Base-by-base conservation (phyloP, 164 flowering plant genomes). In the Annona cherimola region DNA sequence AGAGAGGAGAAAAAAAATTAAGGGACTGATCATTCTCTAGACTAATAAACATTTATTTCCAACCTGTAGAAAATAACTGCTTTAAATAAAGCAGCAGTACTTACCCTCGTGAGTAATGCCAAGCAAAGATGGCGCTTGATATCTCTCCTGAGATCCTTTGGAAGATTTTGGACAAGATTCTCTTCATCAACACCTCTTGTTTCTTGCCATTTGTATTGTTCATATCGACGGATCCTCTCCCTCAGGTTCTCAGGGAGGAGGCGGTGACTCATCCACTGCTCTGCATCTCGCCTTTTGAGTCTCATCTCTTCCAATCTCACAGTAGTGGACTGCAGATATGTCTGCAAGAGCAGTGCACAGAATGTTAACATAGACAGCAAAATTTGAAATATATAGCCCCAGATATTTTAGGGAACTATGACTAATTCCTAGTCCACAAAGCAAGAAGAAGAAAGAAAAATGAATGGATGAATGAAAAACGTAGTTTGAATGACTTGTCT, bases 241-340 rank as follows among this genome's bases (percentile, higher is more conserved):
- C 85, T 80, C 64, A 88, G 71, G 62, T 60, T 69, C 46, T 86
- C 85, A 14, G 92, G 92, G 68, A 88, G 92, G 70, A 81, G 69
- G 3, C 92, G 86, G 66, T 88, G 90, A 3, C 85, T 79, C 90
- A 88, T 88, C 92, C 92, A 88, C 72, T 88, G 89, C 71, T 86
- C 90, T 40, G 89, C 84, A 77, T 88, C 92, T 73, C 85, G 83
- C 72, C 85, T 83, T 76, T 87, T 87, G 54, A 86, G 83, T 70
- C 90, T 84, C 90, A 84, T 84, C 75, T 87, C 92, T 80, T 88
- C 92, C 43, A 86, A 72, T 73, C 90, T 81, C 45, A 81, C 74
- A n/a, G 89, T 84, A 44, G 84, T 80, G 44, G 92, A 88, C 73
- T 84, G 88, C 80, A 88, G 79, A 76, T 82, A 88, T 63, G 89